Evolutionary conservation across 345 rosid genomes (phyloP), one percentile per base, ranked within the genome.

Genomic region (Kandelia obovata): DNA sequence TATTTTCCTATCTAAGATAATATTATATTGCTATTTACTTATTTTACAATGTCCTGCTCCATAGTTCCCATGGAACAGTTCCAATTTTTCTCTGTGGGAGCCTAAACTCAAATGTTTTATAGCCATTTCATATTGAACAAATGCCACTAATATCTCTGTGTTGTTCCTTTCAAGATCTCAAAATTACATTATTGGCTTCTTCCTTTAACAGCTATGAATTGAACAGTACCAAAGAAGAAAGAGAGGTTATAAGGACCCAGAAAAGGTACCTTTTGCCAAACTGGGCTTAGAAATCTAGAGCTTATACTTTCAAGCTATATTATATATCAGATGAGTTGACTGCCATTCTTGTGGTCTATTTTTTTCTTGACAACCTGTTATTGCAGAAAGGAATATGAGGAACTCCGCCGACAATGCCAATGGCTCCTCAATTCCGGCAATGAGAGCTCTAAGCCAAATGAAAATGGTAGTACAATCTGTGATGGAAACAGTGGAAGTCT

Each of bases 321-420:
- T 25, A n/a, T 43, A 10, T 56, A 27, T 27, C 59, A 56, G 59
- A 25, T 11, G 16, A 56, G 59, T 56, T 26, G 20, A 52, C 51
- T 60, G 13, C 21, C 21, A 53, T 7, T 53, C 58, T 53, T 2
- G 0, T 21, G 58, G 10, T 72, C 30, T 6, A 51, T 20, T 61
- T 57, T 28, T 20, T 65, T 59, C 21, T 56, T 58, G 30, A 62
- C 37, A 53, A 75, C 58, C 57, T 76, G 20, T 58, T 34, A 62
- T 21, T 81, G 80, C 86, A 94, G 98, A 78, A 89, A 87, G 82
- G 82, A 81, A 55, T 94, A 91, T 74, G 87, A 94, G 83, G 83
- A 88, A 81, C 83, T 94, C 15, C 92, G 98, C 26, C 80, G 83
- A 76, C 78, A 76, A 67, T 89, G 96, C 74, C 75, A 77, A 63